phyloP scores from a whole-genome alignment of 352 stramenopile genomes.

The Phytophthora idaei region DNA sequence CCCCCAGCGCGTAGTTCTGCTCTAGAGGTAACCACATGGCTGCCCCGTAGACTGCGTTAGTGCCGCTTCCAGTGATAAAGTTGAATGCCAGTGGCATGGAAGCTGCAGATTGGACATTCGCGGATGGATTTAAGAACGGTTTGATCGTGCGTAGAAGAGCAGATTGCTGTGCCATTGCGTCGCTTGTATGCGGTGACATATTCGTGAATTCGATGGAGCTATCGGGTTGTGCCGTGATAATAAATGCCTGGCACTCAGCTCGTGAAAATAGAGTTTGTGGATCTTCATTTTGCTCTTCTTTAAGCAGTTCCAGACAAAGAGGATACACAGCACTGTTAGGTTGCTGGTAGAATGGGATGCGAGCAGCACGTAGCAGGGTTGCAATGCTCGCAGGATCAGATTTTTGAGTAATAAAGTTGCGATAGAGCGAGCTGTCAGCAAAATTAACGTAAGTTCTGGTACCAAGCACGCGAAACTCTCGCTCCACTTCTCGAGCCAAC shows the following conservation, averaged over 20 bases:
- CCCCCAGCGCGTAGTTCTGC: conserved; percentile 1
- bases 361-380: conserved; percentile 47
- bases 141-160: conserved; percentile 40
- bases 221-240: conserved; percentile 12
- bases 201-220: conserved; percentile 22
- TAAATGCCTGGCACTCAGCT: conserved; percentile 35
- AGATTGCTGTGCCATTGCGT: background rate
- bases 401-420: conserved; percentile 42
- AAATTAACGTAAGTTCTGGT: conserved; percentile 59
- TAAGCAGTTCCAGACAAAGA: conserved; percentile 18
- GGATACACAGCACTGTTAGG: conserved; percentile 23
- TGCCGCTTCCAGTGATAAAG: conserved; percentile 51
- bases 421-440: conserved; percentile 49
- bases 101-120: conserved; percentile 6
- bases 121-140: conserved; percentile 53
- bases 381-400: conserved; percentile 36
- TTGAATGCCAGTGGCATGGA: conserved; percentile 50
- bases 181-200: conserved; percentile 7
- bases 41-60: conserved; percentile 47
- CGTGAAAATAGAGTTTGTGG: conserved; percentile 15
- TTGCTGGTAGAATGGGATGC: conserved; percentile 66
- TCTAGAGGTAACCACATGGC: conserved; percentile 38
- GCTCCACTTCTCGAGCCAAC: conserved; percentile 39
- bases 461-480: conserved; percentile 55
- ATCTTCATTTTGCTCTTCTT: background rate